A percentile compares a stretch with the other conserved stretches of the same genome.
phyloP scores from a whole-genome alignment of 768 basidiomycete species.

The Russula compacta region DNA sequence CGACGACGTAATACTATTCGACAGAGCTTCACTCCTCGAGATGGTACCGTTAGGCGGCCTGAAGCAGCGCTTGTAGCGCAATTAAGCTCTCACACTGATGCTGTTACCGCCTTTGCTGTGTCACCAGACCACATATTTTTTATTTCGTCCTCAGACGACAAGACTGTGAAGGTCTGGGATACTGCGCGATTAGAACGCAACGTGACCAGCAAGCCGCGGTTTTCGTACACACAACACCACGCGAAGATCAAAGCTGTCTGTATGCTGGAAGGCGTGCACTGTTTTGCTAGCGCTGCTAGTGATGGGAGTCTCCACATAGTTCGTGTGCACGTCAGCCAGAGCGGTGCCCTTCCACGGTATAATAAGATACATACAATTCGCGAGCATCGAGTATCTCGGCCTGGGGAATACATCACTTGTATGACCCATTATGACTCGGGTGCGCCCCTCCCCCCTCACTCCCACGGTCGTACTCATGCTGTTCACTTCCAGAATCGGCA shows the following conservation, averaged over 20 bases:
- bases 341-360: slow-evolving; percentile 73
- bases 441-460: slow-evolving; percentile 22
- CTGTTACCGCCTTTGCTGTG: slow-evolving; percentile 72
- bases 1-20: slow-evolving; percentile 67
- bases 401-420: slow-evolving; percentile 75
- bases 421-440: slow-evolving; percentile 78
- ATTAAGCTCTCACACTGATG: slow-evolving; percentile 72
- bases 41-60: slow-evolving; percentile 47
- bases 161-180: slow-evolving; percentile 89
- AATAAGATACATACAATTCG: slow-evolving; percentile 70
- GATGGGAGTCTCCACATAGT: slow-evolving; percentile 81
- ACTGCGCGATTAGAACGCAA: slow-evolving; percentile 89
- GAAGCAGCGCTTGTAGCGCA: slow-evolving; percentile 82
- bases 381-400: slow-evolving; percentile 64
- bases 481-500: slow-evolving; percentile 42
- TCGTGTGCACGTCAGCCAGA: slow-evolving; percentile 62
- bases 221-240: slow-evolving; percentile 52
- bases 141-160: slow-evolving; percentile 87
- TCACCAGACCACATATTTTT: slow-evolving; percentile 95
- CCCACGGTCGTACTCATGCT: slow-evolving; percentile 6
- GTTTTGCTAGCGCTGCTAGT: slow-evolving; percentile 80
- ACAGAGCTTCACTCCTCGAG: slow-evolving; percentile 58
- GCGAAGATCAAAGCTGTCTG: slow-evolving; percentile 62
- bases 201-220: slow-evolving; percentile 67
- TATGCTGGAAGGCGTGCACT: slow-evolving; percentile 78